Evolutionary conservation across 371 early-diverging fungal genomes (phyloP), one percentile per base, ranked within the genome.

Genomic region (Conidiobolus incongruus): DNA sequence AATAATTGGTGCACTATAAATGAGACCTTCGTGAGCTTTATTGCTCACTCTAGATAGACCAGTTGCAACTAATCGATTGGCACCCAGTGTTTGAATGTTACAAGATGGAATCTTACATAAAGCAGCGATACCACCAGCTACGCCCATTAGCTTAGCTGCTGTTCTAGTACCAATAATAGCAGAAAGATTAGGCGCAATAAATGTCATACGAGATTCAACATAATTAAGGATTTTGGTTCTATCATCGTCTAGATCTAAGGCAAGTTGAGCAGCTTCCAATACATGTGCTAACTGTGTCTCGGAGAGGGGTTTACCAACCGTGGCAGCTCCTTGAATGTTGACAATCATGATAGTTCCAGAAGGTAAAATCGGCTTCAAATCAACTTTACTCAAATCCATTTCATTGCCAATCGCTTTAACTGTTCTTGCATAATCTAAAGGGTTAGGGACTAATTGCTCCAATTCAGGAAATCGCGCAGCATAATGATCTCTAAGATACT

Each of bases 101-200:
- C 91, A 87, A 1, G 90, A 69, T 0, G 97, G 90, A 39, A 96
- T 82, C 50, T 82, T 86, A 48, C 77, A 69, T 34, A 96, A 65
- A 0, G 72, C 77, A 0, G 72, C 65, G 28, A 96, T 53, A 0
- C 97, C 94, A 45, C 94, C 94, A 4, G 91, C 87, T 2, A 78
- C 79, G 15, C 84, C 85, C 48, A 94, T 68, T 29, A 96, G 52
- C 52, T 83, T 80, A 12, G 97, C 94, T 0, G 97, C 92, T 0
- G 80, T 77, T 0, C 79, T 63, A 23, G 76, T 75, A 13, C 90
- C 93, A 3, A 94, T 69, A 4, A 96, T 70, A 1, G 76, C 70
- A 0, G 93, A 83, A 1, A 93, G 54, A 44, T 94, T 94, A 12
- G 97, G 97, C 1, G 97, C 94, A 50, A 94, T 81, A 29, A 87